Evolutionary conservation across 225 moss, liverwort and hornwort species (phyloP).

Genomic region (Marchantia polymorpha): DNA sequence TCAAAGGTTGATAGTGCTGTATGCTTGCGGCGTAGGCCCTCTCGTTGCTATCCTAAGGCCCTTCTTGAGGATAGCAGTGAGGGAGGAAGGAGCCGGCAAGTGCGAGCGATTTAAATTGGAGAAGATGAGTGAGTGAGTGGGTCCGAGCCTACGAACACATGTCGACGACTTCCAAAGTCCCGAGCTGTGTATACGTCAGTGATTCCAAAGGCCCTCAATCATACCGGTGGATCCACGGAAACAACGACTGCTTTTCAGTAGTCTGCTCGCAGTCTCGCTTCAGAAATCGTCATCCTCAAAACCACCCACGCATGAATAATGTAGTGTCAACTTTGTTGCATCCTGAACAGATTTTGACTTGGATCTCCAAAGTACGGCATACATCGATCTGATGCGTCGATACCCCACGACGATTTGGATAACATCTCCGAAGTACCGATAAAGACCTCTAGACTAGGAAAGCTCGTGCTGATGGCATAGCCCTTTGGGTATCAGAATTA

Average conservation of each 20-base stretch:
- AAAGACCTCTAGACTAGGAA: not conserved
- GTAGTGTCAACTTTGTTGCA: not conserved
- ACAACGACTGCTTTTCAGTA: not conserved
- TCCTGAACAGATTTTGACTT: not conserved
- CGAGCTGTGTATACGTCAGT: not conserved
- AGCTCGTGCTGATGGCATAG: not conserved
- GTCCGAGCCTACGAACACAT: not conserved
- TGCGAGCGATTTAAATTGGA: not conserved
- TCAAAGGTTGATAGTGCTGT: not conserved
- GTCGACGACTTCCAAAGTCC: not conserved
- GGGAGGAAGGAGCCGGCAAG: not conserved
- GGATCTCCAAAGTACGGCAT: not conserved
- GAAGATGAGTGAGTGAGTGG: not conserved
- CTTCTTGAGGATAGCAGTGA: not conserved
- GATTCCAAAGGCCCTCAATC: not conserved
- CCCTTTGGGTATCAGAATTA: not conserved
- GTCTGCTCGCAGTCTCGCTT: not conserved
- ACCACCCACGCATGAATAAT: not conserved
- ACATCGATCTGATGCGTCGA: not conserved
- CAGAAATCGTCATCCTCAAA: not conserved
- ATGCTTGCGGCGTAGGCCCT: not conserved
- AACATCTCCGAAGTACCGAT: not conserved
- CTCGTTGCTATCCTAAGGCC: not conserved
- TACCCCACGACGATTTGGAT: not conserved
- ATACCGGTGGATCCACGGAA: not conserved